These are phyloP conservation scores for Herpetomonas tarakana DNA, from an alignment of 208 protist genomes.

Conservation along the genomic window DNA sequence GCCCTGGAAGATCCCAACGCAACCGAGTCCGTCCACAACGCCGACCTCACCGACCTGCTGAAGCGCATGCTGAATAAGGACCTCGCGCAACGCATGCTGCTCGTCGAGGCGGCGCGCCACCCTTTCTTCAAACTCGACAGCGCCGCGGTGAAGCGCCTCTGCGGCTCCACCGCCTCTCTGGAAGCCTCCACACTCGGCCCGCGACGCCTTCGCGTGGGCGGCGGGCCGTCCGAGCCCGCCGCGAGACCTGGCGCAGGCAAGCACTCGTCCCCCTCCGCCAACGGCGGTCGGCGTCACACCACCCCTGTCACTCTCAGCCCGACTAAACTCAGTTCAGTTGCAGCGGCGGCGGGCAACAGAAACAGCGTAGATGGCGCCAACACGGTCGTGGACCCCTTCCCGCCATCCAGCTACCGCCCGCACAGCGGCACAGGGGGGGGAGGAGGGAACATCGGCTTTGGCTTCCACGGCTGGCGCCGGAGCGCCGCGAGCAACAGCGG, in stretches of 20 bases:
- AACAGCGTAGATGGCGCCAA: too few relatives aligned
- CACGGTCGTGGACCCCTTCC: neutral
- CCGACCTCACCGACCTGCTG: constrained; percentile 51
- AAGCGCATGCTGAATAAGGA: constrained; percentile 70
- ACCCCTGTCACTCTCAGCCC: neutral
- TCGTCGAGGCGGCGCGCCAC: constrained; percentile 43
- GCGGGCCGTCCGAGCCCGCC: neutral
- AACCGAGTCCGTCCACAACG: constrained; percentile 21
- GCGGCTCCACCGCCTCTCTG: neutral
- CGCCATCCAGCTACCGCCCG: neutral
- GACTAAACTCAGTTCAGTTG: neutral
- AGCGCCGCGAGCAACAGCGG: neutral
- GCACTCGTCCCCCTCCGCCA: too few relatives aligned
- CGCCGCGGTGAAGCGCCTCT: constrained; percentile 7
- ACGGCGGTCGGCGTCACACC: neutral
- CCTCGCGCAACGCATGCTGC: constrained; percentile 46
- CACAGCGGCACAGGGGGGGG: neutral
- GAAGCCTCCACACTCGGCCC: neutral
- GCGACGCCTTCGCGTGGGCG: neutral
- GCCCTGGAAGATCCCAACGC: neutral
- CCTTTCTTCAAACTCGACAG: constrained; percentile 40
- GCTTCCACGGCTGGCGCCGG: neutral
- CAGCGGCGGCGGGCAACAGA: too few relatives aligned
- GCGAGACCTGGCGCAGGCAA: too few relatives aligned
- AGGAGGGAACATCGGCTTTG: too few relatives aligned